phyloP scores from a whole-genome alignment of 2,329 filamentous ascomycete genomes.

The Alternaria triticina region DNA sequence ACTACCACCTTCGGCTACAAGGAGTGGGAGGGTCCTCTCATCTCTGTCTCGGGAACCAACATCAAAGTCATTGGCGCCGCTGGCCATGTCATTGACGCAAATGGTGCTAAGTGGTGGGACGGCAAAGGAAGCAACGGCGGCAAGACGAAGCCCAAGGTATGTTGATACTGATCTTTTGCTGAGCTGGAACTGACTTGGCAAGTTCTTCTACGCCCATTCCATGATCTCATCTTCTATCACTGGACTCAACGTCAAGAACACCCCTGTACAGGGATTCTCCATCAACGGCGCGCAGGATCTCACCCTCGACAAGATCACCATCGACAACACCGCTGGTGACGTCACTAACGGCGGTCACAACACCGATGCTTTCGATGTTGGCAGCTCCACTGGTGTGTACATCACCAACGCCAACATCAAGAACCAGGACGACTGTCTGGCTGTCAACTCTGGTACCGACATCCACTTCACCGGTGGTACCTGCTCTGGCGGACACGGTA shows the following conservation, averaged over 20 bases:
- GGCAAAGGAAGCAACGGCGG: slow-evolving; percentile 57
- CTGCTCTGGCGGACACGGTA: slow-evolving; percentile 62
- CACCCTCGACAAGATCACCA: slow-evolving; percentile 58
- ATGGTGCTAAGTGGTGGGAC: slow-evolving; percentile 61
- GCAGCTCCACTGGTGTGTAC: slow-evolving; percentile 54
- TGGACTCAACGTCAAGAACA: slow-evolving; percentile 60
- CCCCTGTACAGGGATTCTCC: slow-evolving; percentile 61
- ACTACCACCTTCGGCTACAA: slow-evolving; percentile 71
- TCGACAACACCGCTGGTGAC: slow-evolving; percentile 65
- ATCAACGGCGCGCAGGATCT: slow-evolving; percentile 55
- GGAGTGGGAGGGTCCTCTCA: slow-evolving; percentile 69
- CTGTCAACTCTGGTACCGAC: slow-evolving; percentile 62
- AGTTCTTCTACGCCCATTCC: slow-evolving; percentile 66
- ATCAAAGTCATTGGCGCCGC: slow-evolving; percentile 65
- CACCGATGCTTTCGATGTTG: slow-evolving; percentile 66
- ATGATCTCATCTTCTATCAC: slow-evolving; percentile 59
- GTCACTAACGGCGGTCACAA: slow-evolving; percentile 51
- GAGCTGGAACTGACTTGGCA: slow-evolving; percentile 40
- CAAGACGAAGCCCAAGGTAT: slow-evolving; percentile 49
- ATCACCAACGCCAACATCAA: slow-evolving; percentile 60
- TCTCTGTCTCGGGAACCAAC: slow-evolving; percentile 64
- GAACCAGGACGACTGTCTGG: slow-evolving; percentile 67
- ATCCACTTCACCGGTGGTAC: slow-evolving; percentile 49
- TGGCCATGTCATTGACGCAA: slow-evolving; percentile 63
- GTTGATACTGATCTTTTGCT: neutral